Percentiles rank a stretch among this genome's conserved stretches.
Evolutionary conservation across 176 grass and related monocot species (phyloP).

Genomic region (Cymbopogon citratus): DNA sequence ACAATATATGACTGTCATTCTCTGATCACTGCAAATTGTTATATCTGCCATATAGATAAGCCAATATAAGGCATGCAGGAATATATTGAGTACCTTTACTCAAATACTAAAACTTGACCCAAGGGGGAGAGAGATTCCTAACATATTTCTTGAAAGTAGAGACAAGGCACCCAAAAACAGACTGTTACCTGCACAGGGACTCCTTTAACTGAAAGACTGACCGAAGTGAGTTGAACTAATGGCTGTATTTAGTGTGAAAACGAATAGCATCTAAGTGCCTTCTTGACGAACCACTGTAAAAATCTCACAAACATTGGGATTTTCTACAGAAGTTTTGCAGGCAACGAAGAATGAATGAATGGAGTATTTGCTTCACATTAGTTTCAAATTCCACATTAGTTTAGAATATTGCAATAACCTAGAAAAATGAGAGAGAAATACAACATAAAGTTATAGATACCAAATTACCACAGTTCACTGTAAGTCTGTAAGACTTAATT

Average conservation of each 20-base stretch:
- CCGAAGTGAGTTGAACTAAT: neutral
- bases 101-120: neutral
- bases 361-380: neutral
- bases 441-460: neutral
- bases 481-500: neutral
- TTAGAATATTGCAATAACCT: neutral
- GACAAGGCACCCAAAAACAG: neutral
- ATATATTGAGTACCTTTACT: neutral
- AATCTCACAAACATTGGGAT: neutral
- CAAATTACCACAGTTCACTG: neutral
- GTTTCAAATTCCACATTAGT: slow-evolving; percentile 6
- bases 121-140: neutral
- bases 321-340: neutral
- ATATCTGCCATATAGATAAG: slow-evolving; percentile 4
- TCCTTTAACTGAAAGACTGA: neutral
- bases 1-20: neutral
- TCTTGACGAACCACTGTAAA: neutral
- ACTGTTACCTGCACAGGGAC: neutral
- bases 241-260: neutral
- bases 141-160: neutral
- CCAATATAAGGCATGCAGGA: slow-evolving; percentile 16
- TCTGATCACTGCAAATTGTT: neutral
- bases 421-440: neutral
- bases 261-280: neutral
- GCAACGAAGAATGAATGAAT: neutral